Percentiles rank a stretch among this genome's conserved stretches.
Evolutionary conservation across 495 filamentous ascomycete species (phyloP).

Genomic region (Neurospora intermedia): DNA sequence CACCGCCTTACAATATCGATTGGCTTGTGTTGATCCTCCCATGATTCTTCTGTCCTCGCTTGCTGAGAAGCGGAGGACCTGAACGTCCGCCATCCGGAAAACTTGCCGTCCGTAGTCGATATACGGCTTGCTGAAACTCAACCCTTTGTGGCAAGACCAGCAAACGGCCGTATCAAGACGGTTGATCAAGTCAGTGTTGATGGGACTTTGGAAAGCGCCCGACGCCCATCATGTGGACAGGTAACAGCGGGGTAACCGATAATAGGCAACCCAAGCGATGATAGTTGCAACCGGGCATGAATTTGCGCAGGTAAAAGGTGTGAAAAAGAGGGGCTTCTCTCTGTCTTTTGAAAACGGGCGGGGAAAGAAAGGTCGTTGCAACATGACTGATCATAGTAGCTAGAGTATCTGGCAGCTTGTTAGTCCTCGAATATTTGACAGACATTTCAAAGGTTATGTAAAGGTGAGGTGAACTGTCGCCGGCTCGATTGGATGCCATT

Average conservation of each 20-base stretch:
- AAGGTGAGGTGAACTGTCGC: slow-evolving; percentile 13
- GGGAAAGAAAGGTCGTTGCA: not conserved
- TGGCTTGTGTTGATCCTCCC: not conserved
- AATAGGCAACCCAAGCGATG: not conserved
- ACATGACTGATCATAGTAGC: not conserved
- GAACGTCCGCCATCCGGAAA: not conserved
- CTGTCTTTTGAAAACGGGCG: not conserved
- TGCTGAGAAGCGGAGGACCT: not conserved
- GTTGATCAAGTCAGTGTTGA: not conserved
- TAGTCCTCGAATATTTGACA: not conserved
- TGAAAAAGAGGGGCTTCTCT: not conserved
- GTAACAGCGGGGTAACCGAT: not conserved
- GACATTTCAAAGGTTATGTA: not conserved
- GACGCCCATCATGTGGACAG: not conserved
- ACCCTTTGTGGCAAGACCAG: not conserved
- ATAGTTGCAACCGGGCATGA: not conserved
- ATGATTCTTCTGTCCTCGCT: not conserved
- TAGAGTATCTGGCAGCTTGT: not conserved
- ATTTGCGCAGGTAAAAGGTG: not conserved
- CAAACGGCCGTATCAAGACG: not conserved
- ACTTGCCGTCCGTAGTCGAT: not conserved
- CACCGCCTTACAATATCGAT: not conserved
- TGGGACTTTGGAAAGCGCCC: not conserved
- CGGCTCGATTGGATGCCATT: slow-evolving; percentile 10
- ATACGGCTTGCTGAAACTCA: not conserved